Evolutionary conservation across 495 filamentous ascomycete species (phyloP), one percentile per base, ranked within the genome.

Genomic region (Aspergillus olivimuriae): DNA sequence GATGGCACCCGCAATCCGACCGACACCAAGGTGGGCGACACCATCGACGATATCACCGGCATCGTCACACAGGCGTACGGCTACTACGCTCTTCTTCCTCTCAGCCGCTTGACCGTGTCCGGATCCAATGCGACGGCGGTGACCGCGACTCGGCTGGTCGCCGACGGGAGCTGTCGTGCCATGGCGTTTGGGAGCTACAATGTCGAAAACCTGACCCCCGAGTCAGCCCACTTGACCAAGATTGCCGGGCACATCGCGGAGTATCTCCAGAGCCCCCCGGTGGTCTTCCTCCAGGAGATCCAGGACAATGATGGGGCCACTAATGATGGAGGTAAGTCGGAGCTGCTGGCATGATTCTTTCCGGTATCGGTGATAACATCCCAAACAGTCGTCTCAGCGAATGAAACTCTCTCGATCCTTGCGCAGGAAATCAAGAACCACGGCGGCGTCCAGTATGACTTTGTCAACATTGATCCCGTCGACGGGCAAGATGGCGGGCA

Each of bases 281-380:
- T 83, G 0, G 20, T 83, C 14, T 78, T 77, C 39, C 32, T 83
- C 11, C 79, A 83, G 49, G 80, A 82, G 53, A 55, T 82, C 47
- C 79, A 82, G 49, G 80, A 83, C 48, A 64, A 79, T 52, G 63
- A 51, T 48, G 80, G 80, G 26, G 44, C 65, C 4, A 72, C 64
- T 4, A 61, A 80, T 51, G 66, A 75, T 50, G 73, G 69, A 38
- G 41, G 43, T 50, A 71, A 74, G 4, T 53, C 52, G 1, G 7
- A 3, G 10, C 19, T 12, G 12, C 4, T 15, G 1, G 8, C 5
- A 15, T 34, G 9, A 31, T 34, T 8, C 32, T n/a, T 9, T 26
- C 12, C 20, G n/a, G n/a, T n/a, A n/a, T n/a, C n/a, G n/a, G 12
- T 12, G 2, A 18, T 19, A 6, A 30, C 12, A 28, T 20, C 12